Evolutionary conservation across 441 rosid genomes (phyloP).

Genomic region (Populus trichocarpa): DNA sequence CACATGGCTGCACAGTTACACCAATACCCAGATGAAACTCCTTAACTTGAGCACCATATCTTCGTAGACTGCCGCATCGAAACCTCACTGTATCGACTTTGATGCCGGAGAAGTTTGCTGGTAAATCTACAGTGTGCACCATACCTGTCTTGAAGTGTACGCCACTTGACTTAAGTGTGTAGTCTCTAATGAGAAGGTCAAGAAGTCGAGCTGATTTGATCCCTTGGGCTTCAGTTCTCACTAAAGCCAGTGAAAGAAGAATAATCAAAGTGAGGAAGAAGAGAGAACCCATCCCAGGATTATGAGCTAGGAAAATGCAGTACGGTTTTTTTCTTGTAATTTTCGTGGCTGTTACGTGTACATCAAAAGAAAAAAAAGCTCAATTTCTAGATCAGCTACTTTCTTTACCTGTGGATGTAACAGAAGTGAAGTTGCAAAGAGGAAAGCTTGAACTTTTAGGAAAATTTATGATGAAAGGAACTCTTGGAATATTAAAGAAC

Average conservation of each 20-base stretch:
- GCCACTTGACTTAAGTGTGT: slow-evolving; percentile 57
- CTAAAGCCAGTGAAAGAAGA: slow-evolving; percentile 37
- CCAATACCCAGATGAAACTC: slow-evolving; percentile 72
- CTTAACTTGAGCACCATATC: slow-evolving; percentile 69
- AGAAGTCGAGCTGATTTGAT: slow-evolving; percentile 53
- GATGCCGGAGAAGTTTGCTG: slow-evolving; percentile 73
- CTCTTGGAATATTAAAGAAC: slow-evolving; percentile 30
- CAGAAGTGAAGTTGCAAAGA: slow-evolving; percentile 29
- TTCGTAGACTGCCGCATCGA: slow-evolving; percentile 75
- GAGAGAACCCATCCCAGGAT: slow-evolving; percentile 48
- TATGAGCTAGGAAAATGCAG: slow-evolving; percentile 15
- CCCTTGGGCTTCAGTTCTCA: slow-evolving; percentile 32
- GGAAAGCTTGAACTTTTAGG: slow-evolving; percentile 23
- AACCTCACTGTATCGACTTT: slow-evolving; percentile 54
- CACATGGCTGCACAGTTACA: slow-evolving; percentile 62
- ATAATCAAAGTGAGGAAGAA: slow-evolving; percentile 33
- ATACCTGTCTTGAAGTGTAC: slow-evolving; percentile 50
- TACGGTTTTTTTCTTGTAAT: background rate
- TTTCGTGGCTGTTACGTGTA: background rate
- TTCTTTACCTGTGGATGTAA: slow-evolving; percentile 17
- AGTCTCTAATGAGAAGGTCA: slow-evolving; percentile 72
- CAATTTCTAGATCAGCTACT: slow-evolving; percentile 11
- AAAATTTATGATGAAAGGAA: slow-evolving; percentile 18
- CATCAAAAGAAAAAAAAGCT: slow-evolving; percentile 2
- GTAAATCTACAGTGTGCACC: slow-evolving; percentile 50